Evolutionary conservation across 371 early-diverging fungal genomes (phyloP).

Genomic region (Lichtheimia ornata): DNA sequence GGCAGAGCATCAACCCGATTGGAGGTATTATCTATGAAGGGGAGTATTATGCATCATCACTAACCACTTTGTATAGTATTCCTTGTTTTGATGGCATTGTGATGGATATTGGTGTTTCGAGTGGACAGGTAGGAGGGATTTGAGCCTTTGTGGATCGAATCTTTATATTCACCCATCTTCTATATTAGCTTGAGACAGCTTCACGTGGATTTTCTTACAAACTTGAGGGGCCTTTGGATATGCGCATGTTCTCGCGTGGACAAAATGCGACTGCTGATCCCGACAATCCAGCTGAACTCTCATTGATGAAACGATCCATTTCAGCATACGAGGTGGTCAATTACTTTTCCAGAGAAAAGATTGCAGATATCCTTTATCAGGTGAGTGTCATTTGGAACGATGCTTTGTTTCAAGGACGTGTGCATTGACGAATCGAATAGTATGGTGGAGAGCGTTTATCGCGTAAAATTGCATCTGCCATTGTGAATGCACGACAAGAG

Average conservation of each 20-base stretch:
- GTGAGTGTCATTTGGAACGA: slow-evolving; percentile 14
- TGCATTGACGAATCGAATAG: slow-evolving; percentile 2
- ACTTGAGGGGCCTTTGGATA: slow-evolving; percentile 70
- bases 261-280: slow-evolving; percentile 7
- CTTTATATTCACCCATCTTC: not conserved
- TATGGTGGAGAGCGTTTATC: slow-evolving; percentile 65
- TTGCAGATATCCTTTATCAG: slow-evolving; percentile 67
- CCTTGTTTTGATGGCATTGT: slow-evolving; percentile 69
- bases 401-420: not conserved
- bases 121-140: slow-evolving; percentile 43
- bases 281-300: slow-evolving; percentile 16
- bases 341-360: slow-evolving; percentile 52
- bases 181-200: slow-evolving; percentile 54
- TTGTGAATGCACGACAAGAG: slow-evolving; percentile 54
- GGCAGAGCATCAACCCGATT: slow-evolving; percentile 12
- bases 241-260: slow-evolving; percentile 63
- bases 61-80: slow-evolving; percentile 17
- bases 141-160: not conserved
- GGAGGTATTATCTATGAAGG: slow-evolving; percentile 11
- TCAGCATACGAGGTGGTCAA: slow-evolving; percentile 60
- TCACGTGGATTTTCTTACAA: slow-evolving; percentile 72
- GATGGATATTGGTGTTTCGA: slow-evolving; percentile 76
- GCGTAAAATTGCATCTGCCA: slow-evolving; percentile 63
- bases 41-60: not conserved
- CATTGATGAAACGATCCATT: slow-evolving; percentile 37